Base-by-base conservation (phyloP, 2,329 filamentous ascomycete genomes). In the Akanthomyces dipterigenus region DNA sequence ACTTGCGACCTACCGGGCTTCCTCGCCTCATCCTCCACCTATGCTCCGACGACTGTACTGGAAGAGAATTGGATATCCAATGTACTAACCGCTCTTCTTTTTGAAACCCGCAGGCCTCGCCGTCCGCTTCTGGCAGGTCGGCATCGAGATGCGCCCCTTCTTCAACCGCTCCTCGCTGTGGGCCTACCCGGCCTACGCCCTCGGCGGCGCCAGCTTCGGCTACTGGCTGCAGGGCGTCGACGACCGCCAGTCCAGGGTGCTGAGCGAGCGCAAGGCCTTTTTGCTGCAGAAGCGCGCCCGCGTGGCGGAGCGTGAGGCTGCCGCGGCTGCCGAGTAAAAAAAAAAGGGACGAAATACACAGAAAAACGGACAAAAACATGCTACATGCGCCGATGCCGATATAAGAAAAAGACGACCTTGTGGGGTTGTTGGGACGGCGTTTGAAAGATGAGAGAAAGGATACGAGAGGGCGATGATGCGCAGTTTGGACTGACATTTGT, bases 181-280 rank as follows among this genome's bases (percentile, higher is more conserved):
- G 89, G 91, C 87, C 56, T 99, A 96, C 80, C 95, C 95, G 60
- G 78, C 93, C 69, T 99, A 95, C 77, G 93, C 88, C 63, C 84
- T 84, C 68, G 85, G 91, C 65, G 93, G 93, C 69, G 93, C 88
- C 69, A 91, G 89, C 77, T 97, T 98, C 78, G 95, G 95, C 68
- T 97, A 97, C 82, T 99, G 93, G 92, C 81, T 99, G 69, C 88
- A 93, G 80, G 90, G 91, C 65, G 90, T 98, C 61, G 91, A 97
- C 76, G 80, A 90, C 71, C 83, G 87, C 73, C 93, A 98, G 78
- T 83, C 88, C 67, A 84, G 85, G 66, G 83, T 92, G 65, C 80
- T 99, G 63, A 80, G 82, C 66, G 89, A 93, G 72, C 87, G 93
- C 72, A 93, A 92, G 80, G 82, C 89, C 67, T 76, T 82, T 61